phyloP scores from a whole-genome alignment of 768 basidiomycete species.

The Russula vinacea region DNA sequence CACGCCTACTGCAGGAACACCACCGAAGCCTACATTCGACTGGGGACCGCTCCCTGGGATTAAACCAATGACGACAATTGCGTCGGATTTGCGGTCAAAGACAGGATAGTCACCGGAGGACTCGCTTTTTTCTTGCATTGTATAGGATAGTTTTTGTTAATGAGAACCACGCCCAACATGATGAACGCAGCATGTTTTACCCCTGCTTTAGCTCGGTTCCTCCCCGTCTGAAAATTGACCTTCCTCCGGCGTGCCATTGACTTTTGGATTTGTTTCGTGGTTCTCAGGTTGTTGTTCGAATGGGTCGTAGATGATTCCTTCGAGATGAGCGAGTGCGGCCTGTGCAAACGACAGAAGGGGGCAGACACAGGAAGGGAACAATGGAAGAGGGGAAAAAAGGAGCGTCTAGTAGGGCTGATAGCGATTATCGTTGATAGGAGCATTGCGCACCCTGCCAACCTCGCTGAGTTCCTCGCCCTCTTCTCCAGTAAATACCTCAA shows the following conservation, averaged over 20 bases:
- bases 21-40: constrained; percentile 41
- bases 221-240: constrained; percentile 30
- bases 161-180: not conserved
- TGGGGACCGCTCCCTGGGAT: constrained; percentile 58
- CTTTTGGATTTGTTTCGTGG: constrained; percentile 13
- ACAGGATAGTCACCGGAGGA: not conserved
- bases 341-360: constrained; percentile 36
- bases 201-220: constrained; percentile 14
- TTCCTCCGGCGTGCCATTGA: constrained; percentile 26
- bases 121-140: constrained; percentile 1
- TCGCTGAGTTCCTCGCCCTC: constrained; percentile 74
- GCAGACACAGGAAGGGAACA: constrained; percentile 29
- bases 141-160: constrained; percentile 1
- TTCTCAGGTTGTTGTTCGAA: constrained; percentile 31
- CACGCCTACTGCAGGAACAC: constrained; percentile 17
- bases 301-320: constrained; percentile 73
- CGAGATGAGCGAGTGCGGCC: constrained; percentile 80
- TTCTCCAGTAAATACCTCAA: constrained; percentile 56
- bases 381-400: constrained; percentile 31
- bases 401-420: constrained; percentile 80
- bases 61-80: constrained; percentile 27
- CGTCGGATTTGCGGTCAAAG: constrained; percentile 28
- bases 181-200: constrained; percentile 18
- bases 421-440: constrained; percentile 74
- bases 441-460: constrained; percentile 91